phyloP scores from a whole-genome alignment of 306 rosid genomes.

The Mimosa pudica region DNA sequence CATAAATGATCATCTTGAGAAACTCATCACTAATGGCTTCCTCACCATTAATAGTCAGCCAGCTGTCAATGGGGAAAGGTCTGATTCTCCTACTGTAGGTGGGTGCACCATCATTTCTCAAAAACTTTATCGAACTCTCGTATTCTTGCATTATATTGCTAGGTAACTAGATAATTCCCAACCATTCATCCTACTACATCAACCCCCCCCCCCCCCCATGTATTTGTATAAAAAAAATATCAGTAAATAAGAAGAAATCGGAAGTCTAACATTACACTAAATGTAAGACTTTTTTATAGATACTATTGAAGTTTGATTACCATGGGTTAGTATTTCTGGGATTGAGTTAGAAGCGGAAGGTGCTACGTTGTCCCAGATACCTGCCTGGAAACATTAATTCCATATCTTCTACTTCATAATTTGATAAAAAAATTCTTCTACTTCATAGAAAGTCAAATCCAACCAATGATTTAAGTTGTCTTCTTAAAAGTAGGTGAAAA shows the following conservation, averaged over 20 bases:
- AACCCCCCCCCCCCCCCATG: too few relatives aligned
- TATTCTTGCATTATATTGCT: neutral
- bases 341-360: constrained; percentile 11
- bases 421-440: neutral
- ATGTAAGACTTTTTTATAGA: constrained; percentile 16
- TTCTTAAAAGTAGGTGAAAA: neutral
- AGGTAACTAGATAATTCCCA: neutral
- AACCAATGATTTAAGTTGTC: neutral
- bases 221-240: neutral
- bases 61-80: constrained; percentile 85
- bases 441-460: neutral
- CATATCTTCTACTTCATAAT: constrained; percentile 9
- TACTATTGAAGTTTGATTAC: constrained; percentile 14
- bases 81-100: constrained; percentile 87
- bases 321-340: constrained; percentile 8
- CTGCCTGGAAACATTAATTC: neutral
- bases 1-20: constrained; percentile 79
- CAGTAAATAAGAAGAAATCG: neutral
- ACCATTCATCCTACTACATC: neutral
- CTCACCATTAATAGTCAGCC: constrained; percentile 99
- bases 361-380: neutral
- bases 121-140: neutral
- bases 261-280: neutral
- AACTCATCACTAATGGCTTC: constrained; percentile 72
- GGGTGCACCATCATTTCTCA: constrained; percentile 39